These are phyloP conservation scores for Sclerotiophoma versabilis DNA, from an alignment of 2,329 filamentous ascomycete species.

Conservation along the genomic window DNA sequence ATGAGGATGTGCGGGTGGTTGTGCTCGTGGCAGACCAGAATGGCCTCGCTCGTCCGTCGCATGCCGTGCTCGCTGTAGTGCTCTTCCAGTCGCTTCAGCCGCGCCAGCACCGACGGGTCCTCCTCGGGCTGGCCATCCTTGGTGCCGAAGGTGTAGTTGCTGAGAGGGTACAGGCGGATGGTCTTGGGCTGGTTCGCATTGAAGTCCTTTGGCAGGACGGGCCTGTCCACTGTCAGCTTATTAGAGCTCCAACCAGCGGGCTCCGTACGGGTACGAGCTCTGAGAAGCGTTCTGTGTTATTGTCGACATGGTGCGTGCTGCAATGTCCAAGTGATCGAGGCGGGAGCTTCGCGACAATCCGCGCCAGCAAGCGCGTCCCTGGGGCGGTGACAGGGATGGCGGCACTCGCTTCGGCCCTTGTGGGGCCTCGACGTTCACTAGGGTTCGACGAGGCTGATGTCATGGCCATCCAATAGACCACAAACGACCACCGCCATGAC, in stretches of 20 bases:
- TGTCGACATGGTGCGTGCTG: constrained; percentile 72
- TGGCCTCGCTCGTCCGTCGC: constrained; percentile 95
- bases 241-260: neutral
- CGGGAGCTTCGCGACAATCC: constrained; percentile 22
- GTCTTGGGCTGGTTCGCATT: constrained; percentile 87
- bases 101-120: constrained; percentile 91
- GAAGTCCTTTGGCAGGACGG: constrained; percentile 82
- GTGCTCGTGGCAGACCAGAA: constrained; percentile 97
- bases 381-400: constrained; percentile 13
- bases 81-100: constrained; percentile 92
- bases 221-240: constrained; percentile 54
- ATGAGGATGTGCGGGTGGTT: constrained; percentile 99
- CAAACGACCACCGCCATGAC: constrained; percentile 5
- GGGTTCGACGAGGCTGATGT: constrained; percentile 9
- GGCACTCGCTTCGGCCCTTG: constrained; percentile 1
- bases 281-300: constrained; percentile 78
- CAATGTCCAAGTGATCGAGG: constrained; percentile 14
- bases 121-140: constrained; percentile 99
- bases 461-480: neutral
- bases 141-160: constrained; percentile 98
- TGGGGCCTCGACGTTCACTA: constrained; percentile 8
- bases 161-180: constrained; percentile 90
- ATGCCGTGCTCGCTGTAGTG: constrained; percentile 93
- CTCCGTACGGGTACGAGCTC: constrained; percentile 70
- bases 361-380: constrained; percentile 11